Evolutionary conservation across 2,329 filamentous ascomycete species (phyloP), one percentile per base, ranked within the genome.

Genomic region (Colletotrichum theobromicola): DNA sequence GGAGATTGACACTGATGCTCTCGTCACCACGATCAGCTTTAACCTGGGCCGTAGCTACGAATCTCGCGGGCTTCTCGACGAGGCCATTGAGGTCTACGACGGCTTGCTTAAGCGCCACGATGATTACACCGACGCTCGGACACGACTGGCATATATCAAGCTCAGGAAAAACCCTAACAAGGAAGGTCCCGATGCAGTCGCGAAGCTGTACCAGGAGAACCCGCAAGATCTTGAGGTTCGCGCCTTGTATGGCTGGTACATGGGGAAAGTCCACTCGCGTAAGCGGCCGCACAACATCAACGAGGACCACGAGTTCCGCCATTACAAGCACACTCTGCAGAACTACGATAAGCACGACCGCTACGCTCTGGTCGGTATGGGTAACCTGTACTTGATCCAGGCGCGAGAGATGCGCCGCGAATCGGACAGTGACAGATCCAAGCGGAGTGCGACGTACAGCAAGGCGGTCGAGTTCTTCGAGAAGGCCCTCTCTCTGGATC

Each of bases 391-490:
- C 78, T 90, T 99, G 53, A 88, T 93, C 78, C 92, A 95, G 76
- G 97, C 97, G 12, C 92, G 97, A 78, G 97, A 99, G 83, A 98
- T 98, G 95, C 94, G 95, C 34, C 92, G 96, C 65, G 94, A 97
- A 76, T 94, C 94, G 0, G 97, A 98, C 10, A 89, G 92, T 74
- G 96, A 99, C 75, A 98, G 95, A 84, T 94, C 98, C 79, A 98
- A 97, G 86, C 93, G 96, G 67, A 94, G 93, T 72, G 94, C 94
- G 78, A 93, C 92, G 76, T 99, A 98, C 82, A 92, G 93, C 81
- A 95, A 96, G 78, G 96, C 97, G 0, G 96, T 98, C 13, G 97
- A 99, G 82, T 99, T 99, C 85, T 99, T 98, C 79, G 97, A 98
- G 82, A 99, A 99, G 85, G 96, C 96, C 6, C 87, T 99, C 26